Conservation (phyloP, 2,329 filamentous ascomycete genomes). For the Corinectria fuckeliana region DNA sequence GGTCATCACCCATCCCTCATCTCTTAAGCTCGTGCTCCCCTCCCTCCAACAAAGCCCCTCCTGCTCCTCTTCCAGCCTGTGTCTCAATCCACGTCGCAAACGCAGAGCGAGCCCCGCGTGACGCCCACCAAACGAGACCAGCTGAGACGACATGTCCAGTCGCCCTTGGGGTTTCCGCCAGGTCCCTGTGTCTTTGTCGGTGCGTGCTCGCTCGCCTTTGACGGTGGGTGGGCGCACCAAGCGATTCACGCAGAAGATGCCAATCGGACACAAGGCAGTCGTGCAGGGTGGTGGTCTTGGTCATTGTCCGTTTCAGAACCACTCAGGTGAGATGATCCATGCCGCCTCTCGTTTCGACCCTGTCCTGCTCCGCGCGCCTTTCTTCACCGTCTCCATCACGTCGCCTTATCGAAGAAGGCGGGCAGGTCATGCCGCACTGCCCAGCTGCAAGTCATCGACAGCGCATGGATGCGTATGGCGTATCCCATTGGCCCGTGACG, state of each 20-base stretch:
- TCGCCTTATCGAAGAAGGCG: conserved; percentile 7
- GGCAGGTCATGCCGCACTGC: conserved; percentile 2
- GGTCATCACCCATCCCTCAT: conserved; percentile 5
- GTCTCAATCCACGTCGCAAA: conserved; percentile 4
- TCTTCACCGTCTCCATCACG: not conserved
- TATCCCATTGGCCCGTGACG: conserved; percentile 1
- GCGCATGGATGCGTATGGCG: conserved; percentile 7
- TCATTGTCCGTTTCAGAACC: conserved; percentile 10
- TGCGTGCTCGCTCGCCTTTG: not conserved
- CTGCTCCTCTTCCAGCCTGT: conserved; percentile 3
- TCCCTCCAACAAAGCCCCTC: conserved; percentile 4
- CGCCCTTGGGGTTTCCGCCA: not conserved
- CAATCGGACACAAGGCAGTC: not conserved
- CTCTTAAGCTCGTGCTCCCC: conserved; percentile 8
- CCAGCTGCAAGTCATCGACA: conserved; percentile 18
- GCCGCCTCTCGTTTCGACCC: not conserved
- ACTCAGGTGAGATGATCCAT: conserved; percentile 4
- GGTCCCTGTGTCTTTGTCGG: not conserved
- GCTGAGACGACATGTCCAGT: not conserved
- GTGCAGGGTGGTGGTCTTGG: not conserved
- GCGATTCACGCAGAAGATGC: not conserved
- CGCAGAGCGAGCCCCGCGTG: conserved; percentile 6
- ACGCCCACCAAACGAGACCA: not conserved
- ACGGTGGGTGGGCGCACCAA: not conserved
- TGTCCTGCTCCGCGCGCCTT: not conserved